Evolutionary conservation across 768 basidiomycete genomes (phyloP).

Genomic region (Tylopilus sp.): DNA sequence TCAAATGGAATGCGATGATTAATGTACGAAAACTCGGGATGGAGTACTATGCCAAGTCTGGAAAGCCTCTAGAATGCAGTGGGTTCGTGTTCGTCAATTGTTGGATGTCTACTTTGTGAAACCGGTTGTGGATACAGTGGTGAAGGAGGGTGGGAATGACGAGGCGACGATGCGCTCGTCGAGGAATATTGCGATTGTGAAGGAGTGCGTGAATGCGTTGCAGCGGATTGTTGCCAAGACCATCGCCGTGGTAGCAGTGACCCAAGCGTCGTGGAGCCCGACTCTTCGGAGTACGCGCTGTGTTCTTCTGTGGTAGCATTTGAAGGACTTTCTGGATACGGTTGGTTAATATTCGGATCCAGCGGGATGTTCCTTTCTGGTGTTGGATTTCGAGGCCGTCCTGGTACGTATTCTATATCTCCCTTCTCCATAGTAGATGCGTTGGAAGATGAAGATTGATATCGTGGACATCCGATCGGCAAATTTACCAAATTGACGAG

Average conservation of each 20-base stretch:
- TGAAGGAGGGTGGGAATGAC: constrained; percentile 31
- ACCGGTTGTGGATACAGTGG: constrained; percentile 25
- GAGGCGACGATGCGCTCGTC: constrained; percentile 28
- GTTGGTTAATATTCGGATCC: constrained; percentile 40
- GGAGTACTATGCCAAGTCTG: background rate
- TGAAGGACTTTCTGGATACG: constrained; percentile 41
- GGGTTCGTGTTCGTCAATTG: constrained; percentile 29
- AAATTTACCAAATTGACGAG: constrained; percentile 43
- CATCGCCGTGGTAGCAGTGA: constrained; percentile 31
- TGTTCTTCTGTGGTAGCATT: constrained; percentile 18
- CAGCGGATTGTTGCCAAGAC: constrained; percentile 31
- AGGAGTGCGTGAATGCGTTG: constrained; percentile 27
- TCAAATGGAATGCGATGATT: constrained; percentile 3
- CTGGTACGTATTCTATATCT: constrained; percentile 16
- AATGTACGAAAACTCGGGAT: constrained; percentile 1
- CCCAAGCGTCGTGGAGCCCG: constrained; percentile 35
- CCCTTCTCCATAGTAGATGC: constrained; percentile 30
- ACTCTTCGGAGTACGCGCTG: constrained; percentile 31
- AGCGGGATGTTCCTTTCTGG: constrained; percentile 43
- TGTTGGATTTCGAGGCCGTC: constrained; percentile 50
- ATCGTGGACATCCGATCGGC: constrained; percentile 18
- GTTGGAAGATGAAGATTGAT: constrained; percentile 9
- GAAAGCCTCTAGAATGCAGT: constrained; percentile 13
- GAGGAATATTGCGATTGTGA: constrained; percentile 33
- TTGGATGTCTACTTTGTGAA: constrained; percentile 30